Conservation (phyloP, 176 grass and related monocot genomes). For the Tillandsia leiboldiana region DNA sequence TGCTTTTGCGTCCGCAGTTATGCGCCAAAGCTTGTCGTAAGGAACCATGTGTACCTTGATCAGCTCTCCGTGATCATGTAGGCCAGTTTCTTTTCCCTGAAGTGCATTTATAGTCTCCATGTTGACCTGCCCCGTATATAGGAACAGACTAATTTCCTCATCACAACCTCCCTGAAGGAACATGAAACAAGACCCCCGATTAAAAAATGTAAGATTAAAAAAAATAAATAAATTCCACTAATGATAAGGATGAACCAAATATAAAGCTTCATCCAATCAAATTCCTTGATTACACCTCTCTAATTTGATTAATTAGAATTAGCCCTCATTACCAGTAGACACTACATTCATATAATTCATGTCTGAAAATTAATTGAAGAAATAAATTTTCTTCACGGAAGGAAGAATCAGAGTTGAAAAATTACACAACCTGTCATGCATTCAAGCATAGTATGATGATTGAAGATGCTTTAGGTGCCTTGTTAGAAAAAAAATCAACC, state of each 20-base stretch:
- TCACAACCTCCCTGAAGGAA: constrained; percentile 61
- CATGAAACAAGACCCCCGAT: background rate
- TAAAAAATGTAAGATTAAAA: background rate
- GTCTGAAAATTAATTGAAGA: too few relatives aligned
- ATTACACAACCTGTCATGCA: too few relatives aligned
- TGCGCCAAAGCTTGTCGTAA: constrained; percentile 56
- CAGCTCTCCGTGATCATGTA: constrained; percentile 74
- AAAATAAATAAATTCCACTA: background rate
- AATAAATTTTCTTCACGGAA: too few relatives aligned
- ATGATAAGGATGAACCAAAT: background rate
- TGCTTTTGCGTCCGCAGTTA: constrained; percentile 47
- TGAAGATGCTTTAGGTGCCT: too few relatives aligned
- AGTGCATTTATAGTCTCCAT: constrained; percentile 49
- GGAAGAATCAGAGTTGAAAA: too few relatives aligned
- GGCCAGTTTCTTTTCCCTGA: constrained; percentile 78
- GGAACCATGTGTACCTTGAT: constrained; percentile 67
- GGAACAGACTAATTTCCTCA: constrained; percentile 69
- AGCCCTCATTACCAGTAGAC: too few relatives aligned
- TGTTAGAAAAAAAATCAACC: background rate
- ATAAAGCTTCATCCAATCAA: background rate
- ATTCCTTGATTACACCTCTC: background rate
- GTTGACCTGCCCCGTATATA: constrained; percentile 37
- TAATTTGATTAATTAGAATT: background rate
- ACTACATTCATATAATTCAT: too few relatives aligned
- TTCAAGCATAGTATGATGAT: too few relatives aligned